Percentiles rank a stretch among this genome's conserved stretches.
Evolutionary conservation across 1,284 basidiomycete species (phyloP).

Genomic region (Schizophyllum commune): DNA sequence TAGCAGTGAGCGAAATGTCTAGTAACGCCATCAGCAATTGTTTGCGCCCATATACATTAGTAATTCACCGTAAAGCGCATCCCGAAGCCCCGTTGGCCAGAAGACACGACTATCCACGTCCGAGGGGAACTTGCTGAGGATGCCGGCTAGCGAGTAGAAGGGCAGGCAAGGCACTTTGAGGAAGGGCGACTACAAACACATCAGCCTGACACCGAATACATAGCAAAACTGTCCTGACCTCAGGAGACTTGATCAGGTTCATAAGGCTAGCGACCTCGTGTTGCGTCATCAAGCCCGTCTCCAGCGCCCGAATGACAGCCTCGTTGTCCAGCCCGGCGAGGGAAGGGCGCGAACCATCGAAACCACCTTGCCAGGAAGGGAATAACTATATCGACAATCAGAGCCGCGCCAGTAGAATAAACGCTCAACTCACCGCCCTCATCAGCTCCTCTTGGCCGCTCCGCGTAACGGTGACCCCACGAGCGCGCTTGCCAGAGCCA

Average conservation of each 20-base stretch:
- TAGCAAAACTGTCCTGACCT: conserved; percentile 38
- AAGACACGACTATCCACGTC: conserved; percentile 67
- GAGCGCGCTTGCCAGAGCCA: conserved; percentile 63
- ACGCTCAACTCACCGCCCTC: conserved; percentile 46
- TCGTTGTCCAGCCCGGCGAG: conserved; percentile 52
- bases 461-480: conserved; percentile 73
- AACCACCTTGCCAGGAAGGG: conserved; percentile 71
- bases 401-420: neutral
- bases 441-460: conserved; percentile 73
- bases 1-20: conserved; percentile 18
- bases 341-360: conserved; percentile 59
- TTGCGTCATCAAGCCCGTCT: conserved; percentile 56
- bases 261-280: conserved; percentile 54
- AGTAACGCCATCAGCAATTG: conserved; percentile 14
- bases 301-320: conserved; percentile 45
- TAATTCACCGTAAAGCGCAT: conserved; percentile 56
- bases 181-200: conserved; percentile 52
- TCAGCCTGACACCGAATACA: conserved; percentile 3
- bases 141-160: conserved; percentile 64
- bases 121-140: conserved; percentile 66
- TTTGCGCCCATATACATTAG: conserved; percentile 20
- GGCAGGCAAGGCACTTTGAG: conserved; percentile 74
- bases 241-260: conserved; percentile 65
- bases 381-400: conserved; percentile 45
- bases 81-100: conserved; percentile 52